phyloP scores from a whole-genome alignment of 106 monocot genomes.

The Dioscorea alata region DNA sequence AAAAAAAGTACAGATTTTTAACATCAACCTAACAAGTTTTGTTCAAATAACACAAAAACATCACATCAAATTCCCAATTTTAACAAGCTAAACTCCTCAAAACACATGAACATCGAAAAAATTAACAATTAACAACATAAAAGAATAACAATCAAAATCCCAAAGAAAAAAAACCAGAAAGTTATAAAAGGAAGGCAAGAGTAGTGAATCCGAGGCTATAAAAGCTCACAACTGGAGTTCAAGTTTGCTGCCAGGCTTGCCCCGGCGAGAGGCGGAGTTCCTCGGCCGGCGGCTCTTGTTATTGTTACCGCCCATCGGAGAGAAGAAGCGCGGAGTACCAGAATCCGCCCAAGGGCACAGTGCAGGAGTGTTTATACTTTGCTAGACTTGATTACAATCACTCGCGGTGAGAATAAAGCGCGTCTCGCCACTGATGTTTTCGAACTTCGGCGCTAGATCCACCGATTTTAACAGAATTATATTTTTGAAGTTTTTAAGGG shows the following conservation, averaged over 20 bases:
- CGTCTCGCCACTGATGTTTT: neutral
- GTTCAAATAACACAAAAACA: neutral
- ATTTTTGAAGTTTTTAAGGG: too few species aligned
- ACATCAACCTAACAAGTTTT: neutral
- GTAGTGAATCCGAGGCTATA: too few species aligned
- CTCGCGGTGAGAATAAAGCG: neutral
- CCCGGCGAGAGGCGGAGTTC: neutral
- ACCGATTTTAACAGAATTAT: too few species aligned
- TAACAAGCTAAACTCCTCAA: neutral
- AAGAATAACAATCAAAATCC: too few species aligned
- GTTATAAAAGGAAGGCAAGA: too few species aligned
- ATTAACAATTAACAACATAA: too few species aligned
- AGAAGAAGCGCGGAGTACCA: neutral
- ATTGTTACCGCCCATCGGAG: constrained; percentile 4
- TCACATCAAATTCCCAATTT: neutral
- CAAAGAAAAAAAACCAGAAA: too few species aligned
- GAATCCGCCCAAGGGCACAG: neutral
- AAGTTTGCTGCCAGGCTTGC: neutral
- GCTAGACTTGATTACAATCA: neutral
- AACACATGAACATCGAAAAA: too few species aligned
- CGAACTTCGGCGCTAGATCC: too few species aligned
- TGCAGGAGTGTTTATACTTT: neutral
- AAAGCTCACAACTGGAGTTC: neutral
- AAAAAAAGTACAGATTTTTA: neutral
- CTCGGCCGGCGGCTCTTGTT: constrained; percentile 2